Evolutionary conservation across 2,329 filamentous ascomycete genomes (phyloP), one percentile per base, ranked within the genome.

Genomic region (Monosporascus ibericus): DNA sequence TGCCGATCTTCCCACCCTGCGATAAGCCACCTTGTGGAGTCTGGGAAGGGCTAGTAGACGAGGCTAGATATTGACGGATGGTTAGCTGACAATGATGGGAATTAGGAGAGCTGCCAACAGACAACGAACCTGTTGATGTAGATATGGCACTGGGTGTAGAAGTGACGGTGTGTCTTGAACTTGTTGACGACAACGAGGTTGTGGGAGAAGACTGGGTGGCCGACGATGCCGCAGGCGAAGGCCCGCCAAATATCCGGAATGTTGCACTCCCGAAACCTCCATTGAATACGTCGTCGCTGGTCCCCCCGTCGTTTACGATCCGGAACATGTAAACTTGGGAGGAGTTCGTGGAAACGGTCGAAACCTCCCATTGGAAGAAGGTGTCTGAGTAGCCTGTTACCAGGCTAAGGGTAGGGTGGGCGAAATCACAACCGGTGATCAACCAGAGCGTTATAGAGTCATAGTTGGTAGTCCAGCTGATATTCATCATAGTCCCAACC

Each of bases 401-500:
- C 18, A 51, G 37, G 36, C 44, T 51, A 25, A 22, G 44, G 24
- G 49, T 47, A n/a, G 49, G 49, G 18, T n/a, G 24, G 14, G 39
- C 49, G 8, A 46, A 51, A 36, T 51, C 40, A 24, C 40, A 51
- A 9, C 44, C 50, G n/a, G 34, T 48, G 34, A 51, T 48, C 50
- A 51, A 38, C 44, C 44, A 51, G 44, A 51, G 44, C n/a, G 39
- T 51, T 20, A 38, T 30, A 20, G 36, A 47, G 7, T 20, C 14
- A 37, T 37, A 46, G 17, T 27, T 39, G 9, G 49, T 51, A 7
- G 22, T 38, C 50, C 50, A 51, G 30, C 30, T 39, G 20, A 51
- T 48, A 24, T 47, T 47, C 44, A 51, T 51, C 24, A 38, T 24
- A 11, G 50, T 48, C 34, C 50, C 44, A 5, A 37, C 44, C n/a